These are phyloP conservation scores for Chamaenerion angustifolium DNA, from an alignment of 345 rosid species.

Conservation along the genomic window DNA sequence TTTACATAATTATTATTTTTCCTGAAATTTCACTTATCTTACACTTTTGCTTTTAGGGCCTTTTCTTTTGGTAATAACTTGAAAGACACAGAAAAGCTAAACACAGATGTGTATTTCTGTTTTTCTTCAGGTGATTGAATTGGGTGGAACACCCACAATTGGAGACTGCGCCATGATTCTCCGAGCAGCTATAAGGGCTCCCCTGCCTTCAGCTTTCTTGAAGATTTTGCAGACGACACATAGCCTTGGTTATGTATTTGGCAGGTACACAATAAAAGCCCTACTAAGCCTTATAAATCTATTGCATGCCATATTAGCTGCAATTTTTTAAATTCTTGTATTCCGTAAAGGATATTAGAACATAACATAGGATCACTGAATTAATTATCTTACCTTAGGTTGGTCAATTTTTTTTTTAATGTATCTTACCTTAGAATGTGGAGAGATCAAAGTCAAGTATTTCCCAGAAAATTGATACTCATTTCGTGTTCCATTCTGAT, in stretches of 20 bases:
- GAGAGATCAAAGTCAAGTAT: too few relatives aligned
- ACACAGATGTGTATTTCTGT: not conserved
- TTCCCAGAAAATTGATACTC: too few relatives aligned
- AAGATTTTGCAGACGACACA: constrained; percentile 74
- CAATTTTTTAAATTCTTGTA: not conserved
- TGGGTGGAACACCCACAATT: constrained; percentile 77
- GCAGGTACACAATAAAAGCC: constrained; percentile 31
- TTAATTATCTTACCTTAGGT: too few relatives aligned
- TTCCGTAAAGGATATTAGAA: too few relatives aligned
- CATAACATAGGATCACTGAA: too few relatives aligned
- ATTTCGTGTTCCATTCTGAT: not conserved
- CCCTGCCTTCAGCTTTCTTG: constrained; percentile 79
- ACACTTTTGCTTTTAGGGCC: too few relatives aligned
- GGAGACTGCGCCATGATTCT: constrained; percentile 86
- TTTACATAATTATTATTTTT: too few relatives aligned
- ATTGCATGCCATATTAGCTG: not conserved
- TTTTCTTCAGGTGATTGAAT: constrained; percentile 57
- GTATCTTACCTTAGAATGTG: too few relatives aligned
- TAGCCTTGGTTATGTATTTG: constrained; percentile 60
- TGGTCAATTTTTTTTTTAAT: too few relatives aligned
- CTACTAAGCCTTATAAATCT: not conserved
- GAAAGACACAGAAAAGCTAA: not conserved
- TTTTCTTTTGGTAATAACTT: too few relatives aligned
- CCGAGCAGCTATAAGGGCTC: constrained; percentile 74
- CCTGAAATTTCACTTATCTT: too few relatives aligned